These are phyloP conservation scores for Aspergillus cavernicola DNA, from an alignment of 495 filamentous ascomycete species.

Conservation along the genomic window DNA sequence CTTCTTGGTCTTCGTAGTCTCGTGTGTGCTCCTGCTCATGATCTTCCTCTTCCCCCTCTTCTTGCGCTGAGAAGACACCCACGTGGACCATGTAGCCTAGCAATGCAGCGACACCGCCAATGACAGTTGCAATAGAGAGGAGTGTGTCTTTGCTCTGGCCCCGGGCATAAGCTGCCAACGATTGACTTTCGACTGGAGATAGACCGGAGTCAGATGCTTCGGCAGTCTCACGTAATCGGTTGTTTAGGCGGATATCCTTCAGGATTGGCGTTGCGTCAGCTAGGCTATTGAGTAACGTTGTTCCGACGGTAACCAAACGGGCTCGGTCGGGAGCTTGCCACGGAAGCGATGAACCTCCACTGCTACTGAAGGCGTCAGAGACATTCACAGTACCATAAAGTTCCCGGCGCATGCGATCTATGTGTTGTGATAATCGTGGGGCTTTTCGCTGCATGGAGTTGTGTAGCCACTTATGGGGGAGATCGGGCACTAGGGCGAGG, in stretches of 20 bases:
- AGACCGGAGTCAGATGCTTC: slow-evolving; percentile 27
- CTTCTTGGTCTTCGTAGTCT: slow-evolving; percentile 3
- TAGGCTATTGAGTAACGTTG: slow-evolving; percentile 34
- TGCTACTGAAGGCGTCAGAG: slow-evolving; percentile 23
- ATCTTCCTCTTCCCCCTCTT: slow-evolving; percentile 20
- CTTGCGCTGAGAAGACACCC: slow-evolving; percentile 23
- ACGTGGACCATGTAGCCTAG: slow-evolving; percentile 40
- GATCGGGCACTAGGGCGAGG: slow-evolving; percentile 63
- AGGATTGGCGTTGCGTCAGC: slow-evolving; percentile 41
- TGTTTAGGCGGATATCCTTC: slow-evolving; percentile 34
- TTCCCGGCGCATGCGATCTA: slow-evolving; percentile 38
- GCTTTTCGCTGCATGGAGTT: slow-evolving; percentile 58
- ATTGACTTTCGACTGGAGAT: slow-evolving; percentile 22
- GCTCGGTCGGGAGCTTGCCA: slow-evolving; percentile 37
- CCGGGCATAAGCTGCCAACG: slow-evolving; percentile 25
- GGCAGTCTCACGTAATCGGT: slow-evolving; percentile 30
- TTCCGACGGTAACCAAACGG: slow-evolving; percentile 31
- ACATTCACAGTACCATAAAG: slow-evolving; percentile 38
- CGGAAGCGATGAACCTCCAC: slow-evolving; percentile 24
- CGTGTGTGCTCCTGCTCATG: slow-evolving; percentile 10
- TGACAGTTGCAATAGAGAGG: slow-evolving; percentile 35
- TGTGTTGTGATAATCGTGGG: slow-evolving; percentile 50
- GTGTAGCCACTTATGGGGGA: slow-evolving; percentile 69
- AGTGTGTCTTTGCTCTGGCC: slow-evolving; percentile 34
- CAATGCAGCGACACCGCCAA: slow-evolving; percentile 33